phyloP scores from a whole-genome alignment of 139 green algal species.

The Chlamydomonas sphaeroides region DNA sequence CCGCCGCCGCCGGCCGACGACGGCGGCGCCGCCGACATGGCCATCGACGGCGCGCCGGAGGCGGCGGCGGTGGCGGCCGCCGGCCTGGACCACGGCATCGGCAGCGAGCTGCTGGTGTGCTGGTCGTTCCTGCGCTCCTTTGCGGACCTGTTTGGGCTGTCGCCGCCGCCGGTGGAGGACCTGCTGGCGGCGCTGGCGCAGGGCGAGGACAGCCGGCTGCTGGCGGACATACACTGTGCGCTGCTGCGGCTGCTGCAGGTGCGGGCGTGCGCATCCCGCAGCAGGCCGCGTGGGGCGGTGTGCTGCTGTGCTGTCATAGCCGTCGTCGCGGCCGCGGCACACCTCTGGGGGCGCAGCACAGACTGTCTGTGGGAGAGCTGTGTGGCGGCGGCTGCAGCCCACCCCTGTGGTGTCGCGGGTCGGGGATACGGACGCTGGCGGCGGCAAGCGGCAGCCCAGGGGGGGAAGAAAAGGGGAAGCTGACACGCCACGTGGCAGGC shows the following conservation, averaged over 20 bases:
- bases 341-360: too few relatives aligned
- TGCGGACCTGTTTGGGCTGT: conserved; percentile 73
- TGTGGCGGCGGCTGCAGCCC: too few relatives aligned
- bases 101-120: conserved; percentile 68
- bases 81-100: conserved; percentile 34
- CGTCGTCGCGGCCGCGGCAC: too few relatives aligned
- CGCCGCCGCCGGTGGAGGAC: conserved; percentile 61
- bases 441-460: too few relatives aligned
- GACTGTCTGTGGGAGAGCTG: too few relatives aligned
- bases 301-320: too few relatives aligned
- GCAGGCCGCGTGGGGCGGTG: conserved; percentile 62
- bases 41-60: not conserved
- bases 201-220: conserved; percentile 58
- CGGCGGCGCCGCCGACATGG: not conserved
- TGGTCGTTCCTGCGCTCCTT: conserved; percentile 84
- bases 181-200: conserved; percentile 65
- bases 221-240: conserved; percentile 76
- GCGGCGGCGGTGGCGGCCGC: not conserved
- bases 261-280: too few relatives aligned
- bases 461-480: too few relatives aligned
- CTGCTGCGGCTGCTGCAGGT: conserved; percentile 80
- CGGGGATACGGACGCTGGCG: too few relatives aligned
- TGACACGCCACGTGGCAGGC: too few relatives aligned
- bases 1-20: not conserved
- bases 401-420: too few relatives aligned